Evolutionary conservation across 768 basidiomycete genomes (phyloP), one percentile per base, ranked within the genome.

Genomic region (Rhizopogon roseolus): DNA sequence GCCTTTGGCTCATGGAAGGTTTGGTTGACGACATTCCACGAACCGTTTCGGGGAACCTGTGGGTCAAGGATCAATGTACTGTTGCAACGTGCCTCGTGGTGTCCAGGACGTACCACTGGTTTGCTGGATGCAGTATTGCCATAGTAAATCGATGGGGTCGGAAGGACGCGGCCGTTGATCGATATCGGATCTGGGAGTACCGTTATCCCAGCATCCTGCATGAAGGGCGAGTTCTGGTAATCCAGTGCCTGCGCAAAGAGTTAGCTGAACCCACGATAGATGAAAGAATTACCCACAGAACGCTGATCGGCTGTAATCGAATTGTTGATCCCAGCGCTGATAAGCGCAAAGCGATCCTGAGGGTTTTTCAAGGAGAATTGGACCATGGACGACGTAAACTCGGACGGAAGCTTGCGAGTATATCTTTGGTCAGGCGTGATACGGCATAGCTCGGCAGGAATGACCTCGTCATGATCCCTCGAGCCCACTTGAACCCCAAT

Each of bases 291-390:
- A 52, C 63, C 51, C 49, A 71, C 70, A 41, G 61, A 61, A 8
- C 48, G 52, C 59, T 29, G 4, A 17, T 16, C 60, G 46, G 8
- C 39, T 42, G 27, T 57, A 17, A 38, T 37, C 34, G 32, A 14
- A 1, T 46, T 46, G 1, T 16, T 46, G 2, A 71, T 57, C 1
- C 71, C 75, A 1, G 63, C 63, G 19, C 59, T 49, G 39, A 82
- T 82, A 4, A 69, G 63, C 0, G 63, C 58, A 6, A 79, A 63
- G 4, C 81, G 72, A 0, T 66, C 72, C 2, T 55, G 50, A 0
- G 83, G 84, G 25, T 63, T 75, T 56, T 77, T 66, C 0, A 77
- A 77, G 0, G 82, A 70, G 46, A 83, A 83, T 1, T 68, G 69
- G 0, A 84, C 75, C 58, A 80, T 77, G 0, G 64, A 64, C 6